Conservation (phyloP, 2,329 filamentous ascomycete genomes). For the Fusarium guadeloupense region DNA sequence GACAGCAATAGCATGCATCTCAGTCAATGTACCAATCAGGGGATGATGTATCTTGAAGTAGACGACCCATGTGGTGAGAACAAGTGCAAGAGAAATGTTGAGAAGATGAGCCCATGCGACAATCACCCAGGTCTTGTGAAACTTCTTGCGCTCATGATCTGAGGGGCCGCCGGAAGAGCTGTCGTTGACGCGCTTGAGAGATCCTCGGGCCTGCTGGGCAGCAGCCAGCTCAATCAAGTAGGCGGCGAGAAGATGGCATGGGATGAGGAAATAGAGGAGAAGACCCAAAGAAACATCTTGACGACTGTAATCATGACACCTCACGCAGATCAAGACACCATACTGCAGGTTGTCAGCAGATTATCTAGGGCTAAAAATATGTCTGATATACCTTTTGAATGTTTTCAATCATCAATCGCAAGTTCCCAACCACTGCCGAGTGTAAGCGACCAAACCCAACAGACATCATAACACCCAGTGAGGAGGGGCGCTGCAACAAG, state of each 20-base stretch:
- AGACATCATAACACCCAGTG: conserved; percentile 7
- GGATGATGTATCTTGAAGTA: conserved; percentile 94
- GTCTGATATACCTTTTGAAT: conserved; percentile 78
- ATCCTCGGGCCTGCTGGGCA: conserved; percentile 78
- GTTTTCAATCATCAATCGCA: conserved; percentile 95
- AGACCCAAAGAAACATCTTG: conserved; percentile 80
- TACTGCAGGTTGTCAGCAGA: conserved; percentile 67
- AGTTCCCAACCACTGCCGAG: conserved; percentile 82
- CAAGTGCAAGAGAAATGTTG: conserved; percentile 84
- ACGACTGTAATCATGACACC: conserved; percentile 85
- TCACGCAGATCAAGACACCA: conserved; percentile 90
- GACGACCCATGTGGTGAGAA: conserved; percentile 83
- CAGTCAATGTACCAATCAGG: conserved; percentile 88
- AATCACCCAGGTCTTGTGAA: conserved; percentile 79
- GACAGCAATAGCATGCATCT: conserved; percentile 92
- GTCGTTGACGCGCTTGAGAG: conserved; percentile 63
- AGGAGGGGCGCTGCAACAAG: conserved; percentile 10
- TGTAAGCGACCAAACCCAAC: conserved; percentile 32
- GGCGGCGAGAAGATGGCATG: conserved; percentile 88
- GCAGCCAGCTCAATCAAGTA: conserved; percentile 89
- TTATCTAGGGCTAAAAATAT: not conserved
- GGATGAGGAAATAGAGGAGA: conserved; percentile 85
- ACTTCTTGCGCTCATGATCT: conserved; percentile 70
- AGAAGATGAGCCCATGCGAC: conserved; percentile 83
- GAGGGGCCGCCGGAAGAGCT: conserved; percentile 58